Base-by-base conservation (phyloP, 2,329 filamentous ascomycete species). In the Penicillium oxalicum region DNA sequence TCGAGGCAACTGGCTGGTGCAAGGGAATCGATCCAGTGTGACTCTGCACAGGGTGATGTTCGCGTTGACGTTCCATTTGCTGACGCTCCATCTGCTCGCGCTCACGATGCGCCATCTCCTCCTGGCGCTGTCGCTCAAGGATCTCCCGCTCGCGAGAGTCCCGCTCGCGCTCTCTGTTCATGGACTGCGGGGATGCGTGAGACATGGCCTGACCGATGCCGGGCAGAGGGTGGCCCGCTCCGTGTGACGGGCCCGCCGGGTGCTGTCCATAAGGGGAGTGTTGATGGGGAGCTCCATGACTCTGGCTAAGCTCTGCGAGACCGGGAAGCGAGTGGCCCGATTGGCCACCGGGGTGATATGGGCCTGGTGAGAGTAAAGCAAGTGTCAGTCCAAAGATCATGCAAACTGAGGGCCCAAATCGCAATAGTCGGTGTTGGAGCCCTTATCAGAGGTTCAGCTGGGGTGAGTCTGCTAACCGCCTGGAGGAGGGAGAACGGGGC, bases 1-100 rank as follows among this genome's bases (percentile, higher is more conserved):
- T 77, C 64, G 90, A 83, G 53, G 91, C 91, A 50, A 96, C 90
- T 4, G 91, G 91, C 69, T 97, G 91, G 70, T 97, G 91, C 60
- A 97, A 85, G 47, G 91, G 89, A 47, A 95, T 88, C 2, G 91
- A 89, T 49, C 86, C 88, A 35, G 88, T 84, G 64, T 88, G 91
- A 70, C 86, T 93, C 68, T 96, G 91, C 64, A 93, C 89, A 26
- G 86, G 83, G 51, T 87, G 80, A 44, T 81, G 79, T 39, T 74
- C 72, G 44, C 43, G 83, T 64, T 80, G 77, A 50, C 79, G 77
- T 57, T 79, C 74, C 56, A 88, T 82, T 56, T 80, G 67, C 47
- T 72, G 70, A 32, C 71, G 65, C 52, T 77, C 71, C 35, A 71
- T 70, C 44, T 69, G 66, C 51, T 82, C 79, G 40, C 78, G 74